Evolutionary conservation across 2,329 filamentous ascomycete species (phyloP).

Genomic region (Hymenoscyphus salicellus): DNA sequence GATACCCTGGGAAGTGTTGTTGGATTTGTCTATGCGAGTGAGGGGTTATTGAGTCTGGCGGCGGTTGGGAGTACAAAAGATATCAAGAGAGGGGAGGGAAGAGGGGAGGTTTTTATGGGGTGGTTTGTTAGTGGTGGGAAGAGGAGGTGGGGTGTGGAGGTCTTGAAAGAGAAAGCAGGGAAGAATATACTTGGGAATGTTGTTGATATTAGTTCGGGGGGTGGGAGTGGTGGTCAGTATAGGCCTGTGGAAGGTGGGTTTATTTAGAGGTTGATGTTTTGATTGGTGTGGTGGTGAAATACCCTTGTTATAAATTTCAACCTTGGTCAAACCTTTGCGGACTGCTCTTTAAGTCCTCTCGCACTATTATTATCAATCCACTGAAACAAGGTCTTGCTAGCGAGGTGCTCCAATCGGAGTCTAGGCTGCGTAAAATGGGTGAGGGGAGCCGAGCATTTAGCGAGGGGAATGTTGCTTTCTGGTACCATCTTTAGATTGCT

Average conservation of each 20-base stretch:
- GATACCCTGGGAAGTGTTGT: constrained; percentile 17
- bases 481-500: no score
- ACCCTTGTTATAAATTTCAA: no score
- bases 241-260: not conserved
- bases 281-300: no score
- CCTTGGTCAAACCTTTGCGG: no score
- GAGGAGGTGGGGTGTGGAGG: constrained; percentile 17
- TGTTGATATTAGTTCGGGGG: not conserved
- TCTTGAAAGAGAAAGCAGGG: constrained; percentile 1
- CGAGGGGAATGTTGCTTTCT: no score
- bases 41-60: constrained; percentile 8
- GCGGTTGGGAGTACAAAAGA: not conserved
- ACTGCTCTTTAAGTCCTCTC: no score
- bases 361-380: no score
- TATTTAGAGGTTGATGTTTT: no score
- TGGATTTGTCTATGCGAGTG: constrained; percentile 19
- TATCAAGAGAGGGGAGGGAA: not conserved
- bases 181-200: not conserved
- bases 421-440: no score
- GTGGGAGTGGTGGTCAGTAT: not conserved
- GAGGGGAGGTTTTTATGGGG: not conserved
- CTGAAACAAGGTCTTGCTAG: no score
- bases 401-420: no score
- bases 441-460: no score
- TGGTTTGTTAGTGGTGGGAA: constrained; percentile 12